phyloP scores from a whole-genome alignment of 345 rosid species.

The Clarkia xantiana region DNA sequence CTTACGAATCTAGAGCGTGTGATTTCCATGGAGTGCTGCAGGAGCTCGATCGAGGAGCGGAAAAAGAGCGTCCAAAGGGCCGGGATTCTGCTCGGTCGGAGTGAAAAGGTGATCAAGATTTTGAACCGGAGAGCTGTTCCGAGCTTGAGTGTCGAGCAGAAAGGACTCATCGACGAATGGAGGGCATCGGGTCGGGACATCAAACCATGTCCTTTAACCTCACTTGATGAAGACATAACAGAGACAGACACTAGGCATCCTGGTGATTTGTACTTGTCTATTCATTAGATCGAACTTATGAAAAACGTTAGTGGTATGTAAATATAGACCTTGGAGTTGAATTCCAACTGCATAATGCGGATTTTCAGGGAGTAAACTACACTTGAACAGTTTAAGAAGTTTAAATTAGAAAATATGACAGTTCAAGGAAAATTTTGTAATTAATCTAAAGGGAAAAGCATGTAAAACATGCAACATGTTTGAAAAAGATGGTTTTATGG shows the following conservation, averaged over 20 bases:
- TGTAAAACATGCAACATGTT: too few relatives aligned
- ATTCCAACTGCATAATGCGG: too few relatives aligned
- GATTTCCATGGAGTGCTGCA: slow-evolving; percentile 40
- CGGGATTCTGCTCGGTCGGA: slow-evolving; percentile 48
- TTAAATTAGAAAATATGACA: too few relatives aligned
- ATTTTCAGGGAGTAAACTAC: too few relatives aligned
- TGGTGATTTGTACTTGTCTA: not conserved
- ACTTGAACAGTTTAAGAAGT: too few relatives aligned
- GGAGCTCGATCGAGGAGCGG: slow-evolving; percentile 41
- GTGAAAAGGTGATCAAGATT: slow-evolving; percentile 35
- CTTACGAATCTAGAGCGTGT: slow-evolving; percentile 44
- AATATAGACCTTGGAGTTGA: too few relatives aligned
- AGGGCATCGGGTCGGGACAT: slow-evolving; percentile 18
- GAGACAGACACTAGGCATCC: not conserved
- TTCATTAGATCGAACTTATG: not conserved
- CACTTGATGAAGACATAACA: not conserved
- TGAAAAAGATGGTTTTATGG: too few relatives aligned
- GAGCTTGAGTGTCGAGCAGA: slow-evolving; percentile 22
- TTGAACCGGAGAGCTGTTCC: slow-evolving; percentile 29
- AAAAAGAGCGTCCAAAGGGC: slow-evolving; percentile 38
- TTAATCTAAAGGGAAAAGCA: too few relatives aligned
- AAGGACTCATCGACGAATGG: slow-evolving; percentile 55
- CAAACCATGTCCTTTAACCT: not conserved
- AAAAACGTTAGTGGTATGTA: too few relatives aligned
- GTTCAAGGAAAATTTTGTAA: too few relatives aligned